phyloP scores from a whole-genome alignment of 192 early-diverging fungal genomes.

The Coemansia sp. region DNA sequence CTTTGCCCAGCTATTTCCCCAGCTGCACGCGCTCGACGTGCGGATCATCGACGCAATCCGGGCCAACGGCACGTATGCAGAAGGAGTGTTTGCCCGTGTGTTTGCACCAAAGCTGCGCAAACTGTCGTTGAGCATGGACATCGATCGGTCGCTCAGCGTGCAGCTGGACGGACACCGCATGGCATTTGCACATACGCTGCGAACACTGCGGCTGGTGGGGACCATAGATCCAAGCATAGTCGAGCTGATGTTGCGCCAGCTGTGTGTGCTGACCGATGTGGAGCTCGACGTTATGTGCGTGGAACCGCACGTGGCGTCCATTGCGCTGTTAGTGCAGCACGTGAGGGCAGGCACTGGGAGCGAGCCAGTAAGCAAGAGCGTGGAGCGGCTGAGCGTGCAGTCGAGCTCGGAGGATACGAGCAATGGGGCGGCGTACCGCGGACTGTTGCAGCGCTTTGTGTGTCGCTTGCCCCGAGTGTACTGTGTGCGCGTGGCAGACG shows the following conservation, averaged over 20 bases:
- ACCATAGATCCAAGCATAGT: background rate
- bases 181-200: slow-evolving; percentile 8
- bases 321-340: slow-evolving; percentile 8
- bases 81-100: background rate
- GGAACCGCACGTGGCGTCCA: slow-evolving; percentile 2
- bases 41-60: background rate
- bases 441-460: background rate
- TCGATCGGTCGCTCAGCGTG: background rate
- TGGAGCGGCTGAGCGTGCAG: too few species aligned
- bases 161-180: background rate
- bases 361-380: background rate
- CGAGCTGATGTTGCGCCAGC: background rate
- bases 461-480: slow-evolving; percentile 3
- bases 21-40: slow-evolving; percentile 6
- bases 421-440: background rate
- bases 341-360: background rate
- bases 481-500: background rate
- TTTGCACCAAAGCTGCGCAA: background rate
- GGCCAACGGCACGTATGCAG: background rate
- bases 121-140: background rate
- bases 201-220: background rate
- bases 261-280: slow-evolving; percentile 2
- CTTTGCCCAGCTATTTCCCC: background rate
- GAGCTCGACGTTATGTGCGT: background rate
- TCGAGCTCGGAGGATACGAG: too few species aligned